These are phyloP conservation scores for Boeremia exigua DNA, from an alignment of 2,329 filamentous ascomycete species.

Conservation along the genomic window DNA sequence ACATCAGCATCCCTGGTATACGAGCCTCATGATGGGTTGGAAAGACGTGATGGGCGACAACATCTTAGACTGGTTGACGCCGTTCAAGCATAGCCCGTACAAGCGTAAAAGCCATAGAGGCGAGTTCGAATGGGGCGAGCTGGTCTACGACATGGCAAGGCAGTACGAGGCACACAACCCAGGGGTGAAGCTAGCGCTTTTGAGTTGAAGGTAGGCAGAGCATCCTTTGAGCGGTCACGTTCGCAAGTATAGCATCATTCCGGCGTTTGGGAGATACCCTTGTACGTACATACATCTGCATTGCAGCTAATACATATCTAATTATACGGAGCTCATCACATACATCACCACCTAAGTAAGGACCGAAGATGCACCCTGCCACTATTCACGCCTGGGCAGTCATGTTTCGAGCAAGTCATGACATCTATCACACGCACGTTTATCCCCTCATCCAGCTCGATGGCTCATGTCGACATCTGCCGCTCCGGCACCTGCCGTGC, in stretches of 20 bases:
- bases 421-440: background rate
- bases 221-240: background rate
- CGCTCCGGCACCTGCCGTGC: background rate
- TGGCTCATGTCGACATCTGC: background rate
- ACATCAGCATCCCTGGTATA: conserved; percentile 85
- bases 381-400: background rate
- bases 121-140: conserved; percentile 71
- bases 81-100: conserved; percentile 76
- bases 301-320: conserved; percentile 6
- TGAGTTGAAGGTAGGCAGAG: conserved; percentile 13
- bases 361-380: no score
- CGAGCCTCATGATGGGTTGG: conserved; percentile 74
- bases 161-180: conserved; percentile 36
- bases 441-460: background rate
- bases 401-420: background rate
- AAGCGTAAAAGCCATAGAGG: conserved; percentile 70
- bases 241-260: conserved; percentile 17
- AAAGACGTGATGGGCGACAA: conserved; percentile 78
- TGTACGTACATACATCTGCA: conserved; percentile 8
- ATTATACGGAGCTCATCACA: background rate
- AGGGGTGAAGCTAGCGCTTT: conserved; percentile 23
- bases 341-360: background rate
- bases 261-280: conserved; percentile 33
- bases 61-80: conserved; percentile 79
- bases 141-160: conserved; percentile 54